Evolutionary conservation across 345 rosid genomes (phyloP).

Genomic region (Cochlearia excelsa): DNA sequence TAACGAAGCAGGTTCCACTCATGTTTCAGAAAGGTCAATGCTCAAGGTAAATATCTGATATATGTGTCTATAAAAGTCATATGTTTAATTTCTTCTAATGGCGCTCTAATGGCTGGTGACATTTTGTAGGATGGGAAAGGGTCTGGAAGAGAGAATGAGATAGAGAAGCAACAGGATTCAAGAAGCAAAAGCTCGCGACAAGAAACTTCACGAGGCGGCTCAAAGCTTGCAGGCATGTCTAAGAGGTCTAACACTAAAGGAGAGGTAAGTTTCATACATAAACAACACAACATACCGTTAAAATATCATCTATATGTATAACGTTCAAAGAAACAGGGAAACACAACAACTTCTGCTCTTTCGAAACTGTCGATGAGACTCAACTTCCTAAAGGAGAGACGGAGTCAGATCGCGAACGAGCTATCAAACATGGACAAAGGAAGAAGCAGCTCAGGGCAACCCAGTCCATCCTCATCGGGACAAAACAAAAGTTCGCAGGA

Average conservation of each 20-base stretch:
- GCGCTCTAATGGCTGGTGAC: conserved; percentile 3
- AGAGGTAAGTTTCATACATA: conserved; percentile 57
- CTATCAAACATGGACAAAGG: conserved; percentile 56
- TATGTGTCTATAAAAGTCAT: neutral
- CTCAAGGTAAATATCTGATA: conserved; percentile 50
- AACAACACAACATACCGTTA: conserved; percentile 8
- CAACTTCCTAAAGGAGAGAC: conserved; percentile 80
- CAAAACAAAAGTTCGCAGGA: conserved; percentile 17
- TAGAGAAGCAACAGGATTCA: conserved; percentile 43
- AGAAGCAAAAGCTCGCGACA: conserved; percentile 42
- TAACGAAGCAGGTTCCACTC: conserved; percentile 35
- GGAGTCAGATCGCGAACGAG: conserved; percentile 62
- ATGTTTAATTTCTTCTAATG: neutral
- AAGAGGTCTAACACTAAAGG: conserved; percentile 58
- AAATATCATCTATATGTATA: too few species aligned
- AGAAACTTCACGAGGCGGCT: conserved; percentile 37
- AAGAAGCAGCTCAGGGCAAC: conserved; percentile 23
- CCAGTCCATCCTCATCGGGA: conserved; percentile 24
- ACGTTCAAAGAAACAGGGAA: too few species aligned
- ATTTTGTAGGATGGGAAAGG: conserved; percentile 38
- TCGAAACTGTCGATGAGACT: conserved; percentile 75
- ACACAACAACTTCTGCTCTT: conserved; percentile 52
- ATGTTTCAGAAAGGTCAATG: conserved; percentile 41
- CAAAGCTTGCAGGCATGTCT: conserved; percentile 40
- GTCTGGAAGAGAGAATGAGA: conserved; percentile 39